Evolutionary conservation across 768 basidiomycete species (phyloP).

Genomic region (Tricholoma matsutake): DNA sequence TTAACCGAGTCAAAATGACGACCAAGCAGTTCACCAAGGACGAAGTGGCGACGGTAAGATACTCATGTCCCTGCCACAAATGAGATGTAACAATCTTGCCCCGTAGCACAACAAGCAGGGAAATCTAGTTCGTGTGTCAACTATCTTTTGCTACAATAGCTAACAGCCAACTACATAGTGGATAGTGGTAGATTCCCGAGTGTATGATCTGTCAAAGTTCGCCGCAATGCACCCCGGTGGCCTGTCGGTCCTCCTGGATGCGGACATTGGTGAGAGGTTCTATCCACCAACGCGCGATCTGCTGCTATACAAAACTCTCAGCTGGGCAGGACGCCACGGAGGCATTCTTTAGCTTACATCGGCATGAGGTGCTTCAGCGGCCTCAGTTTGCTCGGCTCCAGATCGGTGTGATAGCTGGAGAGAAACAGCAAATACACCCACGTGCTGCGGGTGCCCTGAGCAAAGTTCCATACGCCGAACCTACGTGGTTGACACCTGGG

Average conservation of each 20-base stretch:
- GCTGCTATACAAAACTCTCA: conserved; percentile 20
- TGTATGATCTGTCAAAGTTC: conserved; percentile 73
- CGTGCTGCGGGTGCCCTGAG: conserved; percentile 57
- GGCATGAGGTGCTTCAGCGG: conserved; percentile 75
- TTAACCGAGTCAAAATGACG: conserved; percentile 5
- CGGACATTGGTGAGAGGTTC: conserved; percentile 59
- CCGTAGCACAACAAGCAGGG: conserved; percentile 12
- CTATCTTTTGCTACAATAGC: background rate
- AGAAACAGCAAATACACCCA: conserved; percentile 43
- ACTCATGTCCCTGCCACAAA: background rate
- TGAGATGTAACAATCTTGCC: background rate
- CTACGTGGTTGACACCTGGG: conserved; percentile 73
- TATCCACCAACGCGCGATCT: too few relatives aligned
- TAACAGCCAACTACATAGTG: conserved; percentile 6
- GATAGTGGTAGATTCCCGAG: conserved; percentile 29
- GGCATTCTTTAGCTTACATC: conserved; percentile 85
- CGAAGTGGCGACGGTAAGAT: conserved; percentile 16
- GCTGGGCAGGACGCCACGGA: conserved; percentile 89
- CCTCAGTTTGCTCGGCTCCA: conserved; percentile 73
- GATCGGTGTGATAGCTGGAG: conserved; percentile 67
- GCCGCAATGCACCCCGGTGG: conserved; percentile 84
- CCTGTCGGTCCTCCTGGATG: conserved; percentile 65
- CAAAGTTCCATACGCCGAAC: conserved; percentile 84
- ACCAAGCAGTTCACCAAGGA: conserved; percentile 13
- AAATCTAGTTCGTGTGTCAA: conserved; percentile 9